Evolutionary conservation across 2,329 filamentous ascomycete genomes (phyloP).

Genomic region (Colletotrichum sp.): DNA sequence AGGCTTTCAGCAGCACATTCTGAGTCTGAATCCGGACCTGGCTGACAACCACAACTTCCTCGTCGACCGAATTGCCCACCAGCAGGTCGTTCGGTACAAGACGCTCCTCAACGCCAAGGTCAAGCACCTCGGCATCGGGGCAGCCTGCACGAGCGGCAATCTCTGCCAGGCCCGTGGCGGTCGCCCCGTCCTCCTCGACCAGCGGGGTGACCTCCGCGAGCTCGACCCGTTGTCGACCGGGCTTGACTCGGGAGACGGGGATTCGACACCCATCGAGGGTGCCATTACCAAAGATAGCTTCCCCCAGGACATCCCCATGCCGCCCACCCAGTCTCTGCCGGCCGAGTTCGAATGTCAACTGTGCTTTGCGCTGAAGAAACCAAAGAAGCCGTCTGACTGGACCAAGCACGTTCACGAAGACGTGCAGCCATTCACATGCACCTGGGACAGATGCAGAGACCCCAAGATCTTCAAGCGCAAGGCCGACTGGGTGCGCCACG

Average conservation of each 20-base stretch:
- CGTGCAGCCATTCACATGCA: constrained; percentile 91
- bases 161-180: constrained; percentile 74
- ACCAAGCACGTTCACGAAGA: constrained; percentile 96
- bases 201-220: constrained; percentile 63
- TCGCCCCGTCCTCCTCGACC: constrained; percentile 65
- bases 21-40: constrained; percentile 76
- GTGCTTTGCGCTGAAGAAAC: constrained; percentile 85
- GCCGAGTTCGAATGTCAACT: constrained; percentile 90
- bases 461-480: constrained; percentile 94
- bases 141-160: constrained; percentile 63
- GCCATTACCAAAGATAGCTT: constrained; percentile 76
- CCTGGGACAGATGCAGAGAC: constrained; percentile 81
- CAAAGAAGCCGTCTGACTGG: constrained; percentile 93
- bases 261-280: constrained; percentile 72
- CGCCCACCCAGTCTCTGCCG: constrained; percentile 77
- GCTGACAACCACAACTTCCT: constrained; percentile 62
- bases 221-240: constrained; percentile 59
- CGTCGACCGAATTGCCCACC: constrained; percentile 81
- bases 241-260: constrained; percentile 57
- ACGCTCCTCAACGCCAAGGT: constrained; percentile 72
- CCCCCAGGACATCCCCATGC: constrained; percentile 80
- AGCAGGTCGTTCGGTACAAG: constrained; percentile 82
- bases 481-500: constrained; percentile 93
- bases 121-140: constrained; percentile 69
- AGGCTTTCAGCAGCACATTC: constrained; percentile 79